Percentiles rank a stretch among this genome's conserved stretches.
Evolutionary conservation across 2,329 filamentous ascomycete genomes (phyloP).

Genomic region (Fusarium vanettenii): DNA sequence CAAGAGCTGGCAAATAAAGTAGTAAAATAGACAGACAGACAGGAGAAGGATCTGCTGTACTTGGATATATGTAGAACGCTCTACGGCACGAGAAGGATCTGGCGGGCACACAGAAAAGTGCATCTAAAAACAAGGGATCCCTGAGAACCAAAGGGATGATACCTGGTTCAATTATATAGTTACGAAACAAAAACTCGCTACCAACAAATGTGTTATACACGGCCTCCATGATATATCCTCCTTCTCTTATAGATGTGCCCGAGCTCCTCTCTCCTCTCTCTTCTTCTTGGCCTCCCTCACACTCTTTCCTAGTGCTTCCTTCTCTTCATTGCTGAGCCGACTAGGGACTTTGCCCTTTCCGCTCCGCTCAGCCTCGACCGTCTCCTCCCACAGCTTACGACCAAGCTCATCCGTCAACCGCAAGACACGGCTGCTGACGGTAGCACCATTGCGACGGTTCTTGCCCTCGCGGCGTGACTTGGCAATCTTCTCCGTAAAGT

Average conservation of each 20-base stretch:
- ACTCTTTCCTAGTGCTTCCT: constrained; percentile 54
- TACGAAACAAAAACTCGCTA: constrained; percentile 13
- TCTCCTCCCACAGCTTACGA: constrained; percentile 72
- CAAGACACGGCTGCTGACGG: constrained; percentile 85
- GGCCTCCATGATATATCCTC: background rate
- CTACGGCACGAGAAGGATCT: background rate
- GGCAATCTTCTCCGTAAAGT: constrained; percentile 90
- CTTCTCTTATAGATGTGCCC: constrained; percentile 59
- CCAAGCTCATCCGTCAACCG: constrained; percentile 81
- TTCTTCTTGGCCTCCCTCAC: constrained; percentile 61
- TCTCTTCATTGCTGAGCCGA: constrained; percentile 64
- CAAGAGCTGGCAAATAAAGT: constrained; percentile 7
- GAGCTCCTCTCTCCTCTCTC: constrained; percentile 61
- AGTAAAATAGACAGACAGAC: background rate
- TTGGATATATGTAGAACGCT: constrained; percentile 16
- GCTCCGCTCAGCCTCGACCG: constrained; percentile 51
- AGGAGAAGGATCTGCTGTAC: background rate
- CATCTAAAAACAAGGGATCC: background rate
- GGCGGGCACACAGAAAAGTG: background rate
- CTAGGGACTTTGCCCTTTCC: constrained; percentile 53
- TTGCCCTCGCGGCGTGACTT: constrained; percentile 89
- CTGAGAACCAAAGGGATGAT: background rate
- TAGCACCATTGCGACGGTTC: constrained; percentile 92
- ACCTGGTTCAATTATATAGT: background rate
- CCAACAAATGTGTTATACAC: constrained; percentile 19